Base-by-base conservation (phyloP, 306 rosid species). In the Inga leiocalycina region DNA sequence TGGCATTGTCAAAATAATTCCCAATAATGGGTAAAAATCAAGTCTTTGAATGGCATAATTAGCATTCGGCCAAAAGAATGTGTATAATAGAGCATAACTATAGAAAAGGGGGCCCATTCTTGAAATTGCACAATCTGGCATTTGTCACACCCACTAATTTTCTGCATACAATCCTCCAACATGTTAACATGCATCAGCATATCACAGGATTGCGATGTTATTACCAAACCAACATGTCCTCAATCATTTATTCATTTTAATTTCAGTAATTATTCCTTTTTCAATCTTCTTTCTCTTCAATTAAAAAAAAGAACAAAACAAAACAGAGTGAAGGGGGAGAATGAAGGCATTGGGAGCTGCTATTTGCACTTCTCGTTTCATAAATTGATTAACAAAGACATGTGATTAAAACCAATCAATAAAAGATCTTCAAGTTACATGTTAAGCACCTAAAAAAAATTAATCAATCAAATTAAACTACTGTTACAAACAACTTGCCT, bases 231-330 rank as follows among this genome's bases (percentile, higher is more conserved):
- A 84, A 48, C 6, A 69, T 79, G 49, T 69, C 49, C 65, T 71
- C 85, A 76, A 68, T 81, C 72, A 81, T 87, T 79, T 75, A 76
- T 61, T 81, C 72, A 81, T 87, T 79, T 75, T 24, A 19, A 35
- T 44, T 35, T 54, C 49, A 35, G 54, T 19, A 19, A 64, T 11
- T 5, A 64, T 14, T 39, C 57, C 65, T 0, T 20, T 52, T 35
- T 75, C 17, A 70, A 14, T 20, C 35, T 22, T 24, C 39, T 62
- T 65, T 65, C 9, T 6, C 64, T 49, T 27, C 62, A 17, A 48
- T 27, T 2, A 22, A 20, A 7, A 54, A 2, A 54, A 0, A 32
- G 2, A 32, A 27, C 35, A 34, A 39, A 6, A 39, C 43, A 39
- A 37, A 37, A 39, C 8, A 39, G 43, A 39, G 43, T 39, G n/a